phyloP scores from a whole-genome alignment of 108 stramenopile genomes.

The Nannochloropsis gaditana region DNA sequence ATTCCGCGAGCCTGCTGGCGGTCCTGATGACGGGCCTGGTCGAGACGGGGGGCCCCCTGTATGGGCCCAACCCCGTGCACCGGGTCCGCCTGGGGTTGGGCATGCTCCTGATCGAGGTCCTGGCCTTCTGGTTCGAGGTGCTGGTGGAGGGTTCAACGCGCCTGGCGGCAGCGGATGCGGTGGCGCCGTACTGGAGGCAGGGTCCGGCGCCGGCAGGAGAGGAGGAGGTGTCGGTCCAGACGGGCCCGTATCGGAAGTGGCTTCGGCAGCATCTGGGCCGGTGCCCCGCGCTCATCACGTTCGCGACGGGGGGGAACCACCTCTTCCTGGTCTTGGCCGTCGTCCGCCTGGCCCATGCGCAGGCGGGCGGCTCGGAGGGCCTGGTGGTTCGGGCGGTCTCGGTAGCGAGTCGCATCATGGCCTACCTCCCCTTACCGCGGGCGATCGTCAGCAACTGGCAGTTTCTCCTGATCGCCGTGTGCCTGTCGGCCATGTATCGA shows the following conservation, averaged over 20 bases:
- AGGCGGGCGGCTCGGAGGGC: neutral
- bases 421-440: neutral
- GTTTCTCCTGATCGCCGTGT: neutral
- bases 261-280: neutral
- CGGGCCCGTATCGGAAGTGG: neutral
- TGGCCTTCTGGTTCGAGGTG: slow-evolving; percentile 4
- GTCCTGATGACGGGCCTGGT: neutral
- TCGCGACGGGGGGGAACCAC: neutral
- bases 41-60: neutral
- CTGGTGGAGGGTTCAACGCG: neutral
- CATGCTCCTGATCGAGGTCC: neutral
- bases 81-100: neutral
- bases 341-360: neutral
- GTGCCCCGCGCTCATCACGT: neutral
- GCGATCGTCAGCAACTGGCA: neutral
- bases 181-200: neutral
- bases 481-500: neutral
- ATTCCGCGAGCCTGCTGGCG: slow-evolving; percentile 1
- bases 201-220: neutral
- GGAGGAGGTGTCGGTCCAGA: neutral
- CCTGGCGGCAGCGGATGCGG: neutral
- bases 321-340: neutral
- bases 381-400: neutral
- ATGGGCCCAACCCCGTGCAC: neutral
- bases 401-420: neutral